Evolutionary conservation across 495 filamentous ascomycete genomes (phyloP), one percentile per base, ranked within the genome.

Genomic region (Podospora australis): DNA sequence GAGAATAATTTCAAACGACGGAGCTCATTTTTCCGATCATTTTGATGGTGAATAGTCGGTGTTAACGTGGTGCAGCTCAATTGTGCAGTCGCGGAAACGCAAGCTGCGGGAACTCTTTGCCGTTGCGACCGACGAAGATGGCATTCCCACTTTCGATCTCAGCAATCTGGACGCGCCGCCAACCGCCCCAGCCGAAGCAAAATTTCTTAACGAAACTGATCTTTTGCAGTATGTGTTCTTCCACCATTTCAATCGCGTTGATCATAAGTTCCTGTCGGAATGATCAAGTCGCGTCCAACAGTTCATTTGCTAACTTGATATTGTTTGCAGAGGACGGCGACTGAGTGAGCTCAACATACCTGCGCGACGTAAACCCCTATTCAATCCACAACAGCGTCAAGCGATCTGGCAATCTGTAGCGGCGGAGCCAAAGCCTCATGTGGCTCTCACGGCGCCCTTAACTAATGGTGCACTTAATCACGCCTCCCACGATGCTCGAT

Each of bases 41-140:
- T 67, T 74, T 57, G 57, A 67, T 73, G 54, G 62, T 40, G 51
- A 49, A 53, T 61, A 56, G 10, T 39, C 16, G 21, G 40, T 68
- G 49, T 62, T 76, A 49, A 73, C 60, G 36, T 17, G 48, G 69
- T 63, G 46, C 64, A 90, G 86, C 75, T 79, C 75, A 74, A 83
- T 83, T 77, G 75, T 81, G 72, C 69, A 67, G 70, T 84, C 83
- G 71, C 84, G 86, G 60, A 87, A 89, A 76, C 82, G 84, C 65
- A 90, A 90, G 70, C 72, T 95, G 61, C 81, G 79, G 57, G 84
- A 88, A 70, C 78, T 95, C 57, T 90, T 83, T 71, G 69, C 75
- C 48, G 72, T 80, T 65, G 72, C 78, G 58, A 66, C 74, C 53
- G 71, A 68, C 58, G 54, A 67, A 41, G 63, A 71, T 63, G 64